These are phyloP conservation scores for Tricholoma terreum DNA, from an alignment of 768 basidiomycete species.

Conservation along the genomic window DNA sequence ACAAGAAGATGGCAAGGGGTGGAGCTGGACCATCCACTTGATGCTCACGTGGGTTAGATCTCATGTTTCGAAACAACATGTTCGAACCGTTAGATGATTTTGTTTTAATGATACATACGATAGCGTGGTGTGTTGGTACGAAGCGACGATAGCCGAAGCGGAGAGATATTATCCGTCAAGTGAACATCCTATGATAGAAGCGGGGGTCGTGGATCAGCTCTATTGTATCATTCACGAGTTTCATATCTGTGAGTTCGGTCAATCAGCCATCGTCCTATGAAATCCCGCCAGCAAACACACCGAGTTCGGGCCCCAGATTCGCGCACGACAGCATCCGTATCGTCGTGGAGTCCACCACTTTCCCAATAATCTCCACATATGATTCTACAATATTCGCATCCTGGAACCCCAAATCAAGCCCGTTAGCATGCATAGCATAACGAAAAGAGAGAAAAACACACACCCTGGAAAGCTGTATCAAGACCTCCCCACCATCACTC, in stretches of 20 bases:
- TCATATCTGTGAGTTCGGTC: slow-evolving; percentile 41
- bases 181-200: slow-evolving; percentile 50
- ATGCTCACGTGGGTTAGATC: background rate
- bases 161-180: background rate
- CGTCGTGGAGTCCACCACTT: slow-evolving; percentile 49
- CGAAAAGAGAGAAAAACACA: slow-evolving; percentile 11
- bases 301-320: slow-evolving; percentile 59
- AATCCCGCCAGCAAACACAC: slow-evolving; percentile 36
- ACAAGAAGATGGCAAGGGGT: slow-evolving; percentile 79
- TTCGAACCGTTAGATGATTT: background rate
- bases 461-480: slow-evolving; percentile 41
- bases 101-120: background rate
- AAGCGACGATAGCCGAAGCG: background rate
- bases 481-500: slow-evolving; percentile 64
- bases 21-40: slow-evolving; percentile 36
- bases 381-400: slow-evolving; percentile 45
- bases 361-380: slow-evolving; percentile 68
- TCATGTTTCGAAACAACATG: background rate
- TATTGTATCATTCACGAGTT: slow-evolving; percentile 58
- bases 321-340: slow-evolving; percentile 54
- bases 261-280: background rate
- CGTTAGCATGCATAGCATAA: background rate
- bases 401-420: slow-evolving; percentile 20
- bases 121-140: background rate
- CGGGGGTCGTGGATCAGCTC: slow-evolving; percentile 59